A percentile compares a stretch with the other conserved stretches of the same genome.
Evolutionary conservation across 2,329 filamentous ascomycete genomes (phyloP).

Genomic region (Epichloe festucae): DNA sequence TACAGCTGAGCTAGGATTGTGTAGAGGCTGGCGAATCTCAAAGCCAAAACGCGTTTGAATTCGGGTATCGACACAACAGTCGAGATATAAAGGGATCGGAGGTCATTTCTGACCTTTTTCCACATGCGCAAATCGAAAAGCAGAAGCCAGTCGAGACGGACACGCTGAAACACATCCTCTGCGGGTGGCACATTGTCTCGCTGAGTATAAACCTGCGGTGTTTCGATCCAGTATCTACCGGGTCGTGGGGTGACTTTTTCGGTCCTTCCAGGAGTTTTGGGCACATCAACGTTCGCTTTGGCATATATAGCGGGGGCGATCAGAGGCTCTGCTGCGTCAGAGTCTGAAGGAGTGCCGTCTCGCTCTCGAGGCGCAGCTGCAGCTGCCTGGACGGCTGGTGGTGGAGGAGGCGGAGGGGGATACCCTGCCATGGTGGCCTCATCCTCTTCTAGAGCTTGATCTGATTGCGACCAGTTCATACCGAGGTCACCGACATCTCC

Average conservation of each 20-base stretch:
- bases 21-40: slow-evolving; percentile 91
- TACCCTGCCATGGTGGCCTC: slow-evolving; percentile 71
- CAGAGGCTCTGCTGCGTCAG: slow-evolving; percentile 52
- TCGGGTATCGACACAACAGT: slow-evolving; percentile 91
- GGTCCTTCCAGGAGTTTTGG: slow-evolving; percentile 60
- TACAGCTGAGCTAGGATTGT: slow-evolving; percentile 89
- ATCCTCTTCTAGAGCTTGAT: slow-evolving; percentile 59
- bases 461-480: slow-evolving; percentile 39
- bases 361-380: slow-evolving; percentile 35
- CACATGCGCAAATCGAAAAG: slow-evolving; percentile 90
- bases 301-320: slow-evolving; percentile 48
- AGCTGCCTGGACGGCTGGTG: slow-evolving; percentile 46
- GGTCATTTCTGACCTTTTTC: slow-evolving; percentile 86
- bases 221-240: slow-evolving; percentile 76
- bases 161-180: slow-evolving; percentile 79
- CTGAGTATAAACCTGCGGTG: slow-evolving; percentile 55
- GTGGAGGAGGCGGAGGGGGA: slow-evolving; percentile 50
- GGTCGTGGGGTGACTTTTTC: slow-evolving; percentile 42
- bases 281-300: slow-evolving; percentile 59
- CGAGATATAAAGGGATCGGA: slow-evolving; percentile 88
- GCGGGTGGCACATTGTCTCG: slow-evolving; percentile 52
- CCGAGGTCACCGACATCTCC: slow-evolving; percentile 32
- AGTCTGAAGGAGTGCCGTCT: slow-evolving; percentile 57
- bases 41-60: slow-evolving; percentile 86
- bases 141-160: slow-evolving; percentile 87